Base-by-base conservation (phyloP, 1,284 basidiomycete species). In the Ceratorhiza oryzae-sativae region DNA sequence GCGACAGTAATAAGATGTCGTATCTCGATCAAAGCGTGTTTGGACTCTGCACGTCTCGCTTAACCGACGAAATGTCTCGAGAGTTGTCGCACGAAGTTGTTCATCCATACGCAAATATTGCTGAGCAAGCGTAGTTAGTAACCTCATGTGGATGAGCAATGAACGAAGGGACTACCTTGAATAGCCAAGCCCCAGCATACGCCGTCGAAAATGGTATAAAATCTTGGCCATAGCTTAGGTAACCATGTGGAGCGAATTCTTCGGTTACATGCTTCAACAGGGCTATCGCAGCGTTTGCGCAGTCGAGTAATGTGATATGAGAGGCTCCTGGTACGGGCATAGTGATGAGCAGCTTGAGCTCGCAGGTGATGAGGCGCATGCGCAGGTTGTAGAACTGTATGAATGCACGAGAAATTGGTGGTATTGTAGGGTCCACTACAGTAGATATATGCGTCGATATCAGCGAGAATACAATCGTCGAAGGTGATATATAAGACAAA, bases 141-240 rank as follows among this genome's bases (percentile, higher is more conserved):
- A 15, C 8, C 4, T 18, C 34, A 9, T 56, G 15, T 6, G 36
- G 27, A 56, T 9, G 20, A 34, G 2, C 30, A 23, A 5, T 12
- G 3, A 36, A 36, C 9, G n/a, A 3, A 42, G 23, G 36, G 34
- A 18, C 15, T 51, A 55, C 63, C 63, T 55, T 67, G 49, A 67
- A 67, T 18, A 67, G 23, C 63, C 63, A 67, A 8, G 36, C 63
- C 18, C 63, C 63, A 42, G 63, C 63, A 55, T 67, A 67, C 13
- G 63, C 63, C 3, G 36, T 45, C 3, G 49, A 15, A 55, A 67
- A 41, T 18, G 63, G 49, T 8, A 67, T 20, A 55, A 55, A 27
- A n/a, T 67, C 63, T 18, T 53, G 48, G 5, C 48, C 48, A 55
- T 67, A 67, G 13, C 32, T 36, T 1, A 67, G 13, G 49, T 67